Base-by-base conservation (phyloP, 345 rosid genomes). In the Noccaea bulbosa region DNA sequence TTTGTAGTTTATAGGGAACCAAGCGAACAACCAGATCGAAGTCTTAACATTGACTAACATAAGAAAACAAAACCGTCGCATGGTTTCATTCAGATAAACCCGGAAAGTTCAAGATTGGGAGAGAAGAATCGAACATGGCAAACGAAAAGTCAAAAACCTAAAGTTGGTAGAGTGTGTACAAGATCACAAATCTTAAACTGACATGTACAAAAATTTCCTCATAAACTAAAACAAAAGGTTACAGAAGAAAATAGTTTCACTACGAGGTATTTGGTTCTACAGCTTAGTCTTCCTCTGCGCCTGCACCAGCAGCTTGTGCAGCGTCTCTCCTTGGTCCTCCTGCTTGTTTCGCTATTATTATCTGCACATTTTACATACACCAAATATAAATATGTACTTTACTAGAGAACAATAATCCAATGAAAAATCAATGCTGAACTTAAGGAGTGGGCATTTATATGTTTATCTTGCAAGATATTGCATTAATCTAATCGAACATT, bases 341-440 rank as follows among this genome's bases (percentile, higher is more conserved):
- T 0, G 98, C 99, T 74, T 88, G 97, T 80, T 90, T 92, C 17
- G 96, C 86, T 96, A 95, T 95, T 70, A 87, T 87, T 67, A 95
- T 92, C 99, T 95, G 24, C 24, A 22, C 24, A 22, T 22, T 22
- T 22, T 22, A 22, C 24, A 22, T 22, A 22, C 24, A 22, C 24
- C 24, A 22, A 22, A 2, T 22, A 22, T 22, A 1, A 22, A 22
- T 22, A 2, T 22, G 24, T 22, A 2, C 24, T 22, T 62, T 88
- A 88, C 24, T 22, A 1, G 43, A 62, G 35, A 48, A 24, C 5
- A 15, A 60, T 40, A n/a, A n/a, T n/a, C n/a, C n/a, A n/a, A n/a
- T n/a, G n/a, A n/a, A n/a, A n/a, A n/a, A n/a, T 2, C 5, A 60
- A n/a, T 7, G 22, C 8, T 54, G 5, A 34, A 32, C 35, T 49